A percentile compares a stretch with the other conserved stretches of the same genome.
phyloP scores from a whole-genome alignment of 345 rosid species.

The Barbarea vulgaris region DNA sequence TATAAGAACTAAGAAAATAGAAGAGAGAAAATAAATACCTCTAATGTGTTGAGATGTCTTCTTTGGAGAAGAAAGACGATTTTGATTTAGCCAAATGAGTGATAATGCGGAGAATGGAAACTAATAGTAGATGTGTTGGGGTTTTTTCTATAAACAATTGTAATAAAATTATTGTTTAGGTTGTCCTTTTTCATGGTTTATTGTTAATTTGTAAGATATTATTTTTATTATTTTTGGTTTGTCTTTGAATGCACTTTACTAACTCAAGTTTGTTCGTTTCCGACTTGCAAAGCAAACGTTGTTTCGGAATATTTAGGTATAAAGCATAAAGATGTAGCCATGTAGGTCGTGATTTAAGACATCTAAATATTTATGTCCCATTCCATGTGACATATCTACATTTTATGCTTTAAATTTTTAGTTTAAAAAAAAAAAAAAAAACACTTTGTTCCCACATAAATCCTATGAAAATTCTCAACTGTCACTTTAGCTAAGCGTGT shows the following conservation, averaged over 20 bases:
- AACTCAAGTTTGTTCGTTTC: slow-evolving; percentile 39
- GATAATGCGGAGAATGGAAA: slow-evolving; percentile 12
- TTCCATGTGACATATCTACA: slow-evolving; percentile 14
- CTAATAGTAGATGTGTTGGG: neutral
- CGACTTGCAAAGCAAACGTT: slow-evolving; percentile 38
- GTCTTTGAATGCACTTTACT: slow-evolving; percentile 10
- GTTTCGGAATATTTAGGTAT: slow-evolving; percentile 24
- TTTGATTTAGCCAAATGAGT: slow-evolving; percentile 24
- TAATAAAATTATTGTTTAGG: slow-evolving; percentile 6
- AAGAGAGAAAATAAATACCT: neutral
- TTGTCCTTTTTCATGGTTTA: neutral
- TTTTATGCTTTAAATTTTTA: neutral
- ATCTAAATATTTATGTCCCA: neutral
- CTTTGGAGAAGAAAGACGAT: slow-evolving; percentile 23
- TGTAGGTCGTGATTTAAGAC: slow-evolving; percentile 22
- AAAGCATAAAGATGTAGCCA: slow-evolving; percentile 23
- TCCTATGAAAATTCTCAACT: neutral
- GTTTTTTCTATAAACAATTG: neutral
- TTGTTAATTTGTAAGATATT: neutral
- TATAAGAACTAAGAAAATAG: neutral
- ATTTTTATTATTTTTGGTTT: neutral
- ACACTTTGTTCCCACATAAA: slow-evolving; percentile 11
- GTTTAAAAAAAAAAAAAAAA: no score
- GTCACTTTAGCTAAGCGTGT: neutral
- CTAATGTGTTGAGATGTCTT: slow-evolving; percentile 22